Evolutionary conservation across 345 rosid species (phyloP).

Genomic region (Acer negundo): DNA sequence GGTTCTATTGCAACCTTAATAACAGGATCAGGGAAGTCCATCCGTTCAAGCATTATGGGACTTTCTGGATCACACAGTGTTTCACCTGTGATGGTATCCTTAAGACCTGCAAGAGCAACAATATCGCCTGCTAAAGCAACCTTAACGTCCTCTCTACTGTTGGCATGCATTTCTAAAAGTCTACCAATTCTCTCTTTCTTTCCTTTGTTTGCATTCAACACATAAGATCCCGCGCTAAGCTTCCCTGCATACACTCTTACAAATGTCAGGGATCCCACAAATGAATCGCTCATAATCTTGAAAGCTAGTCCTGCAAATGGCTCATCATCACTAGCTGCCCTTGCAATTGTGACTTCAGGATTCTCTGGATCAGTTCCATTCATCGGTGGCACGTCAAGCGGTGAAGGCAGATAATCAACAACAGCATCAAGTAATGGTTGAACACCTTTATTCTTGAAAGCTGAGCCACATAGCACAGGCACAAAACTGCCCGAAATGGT

Average conservation of each 20-base stretch:
- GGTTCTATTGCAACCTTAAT: conserved; percentile 98
- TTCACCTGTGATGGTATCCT: conserved; percentile 90
- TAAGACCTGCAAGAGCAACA: conserved; percentile 89
- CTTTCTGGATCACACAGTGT: conserved; percentile 74
- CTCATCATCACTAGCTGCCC: conserved; percentile 75
- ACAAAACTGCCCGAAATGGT: conserved; percentile 73
- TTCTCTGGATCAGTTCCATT: conserved; percentile 90
- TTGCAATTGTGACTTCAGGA: conserved; percentile 55
- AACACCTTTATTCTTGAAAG: conserved; percentile 94
- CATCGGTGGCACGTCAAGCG: conserved; percentile 87
- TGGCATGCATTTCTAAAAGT: conserved; percentile 97
- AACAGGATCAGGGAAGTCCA: conserved; percentile 99
- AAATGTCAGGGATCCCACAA: conserved; percentile 93
- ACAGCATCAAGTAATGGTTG: conserved; percentile 96
- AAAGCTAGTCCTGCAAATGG: conserved; percentile 92
- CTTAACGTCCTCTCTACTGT: conserved; percentile 92
- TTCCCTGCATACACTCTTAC: conserved; percentile 92
- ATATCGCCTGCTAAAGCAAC: conserved; percentile 89
- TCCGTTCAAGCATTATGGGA: conserved; percentile 84
- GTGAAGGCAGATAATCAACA: conserved; percentile 89
- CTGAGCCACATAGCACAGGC: conserved; percentile 90
- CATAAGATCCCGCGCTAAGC: conserved; percentile 84
- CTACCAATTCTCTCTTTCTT: conserved; percentile 98
- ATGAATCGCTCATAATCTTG: conserved; percentile 96
- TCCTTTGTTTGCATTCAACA: conserved; percentile 88